These are phyloP conservation scores for Pouteria glomerata DNA, from an alignment of 148 eudicot species.

Conservation along the genomic window DNA sequence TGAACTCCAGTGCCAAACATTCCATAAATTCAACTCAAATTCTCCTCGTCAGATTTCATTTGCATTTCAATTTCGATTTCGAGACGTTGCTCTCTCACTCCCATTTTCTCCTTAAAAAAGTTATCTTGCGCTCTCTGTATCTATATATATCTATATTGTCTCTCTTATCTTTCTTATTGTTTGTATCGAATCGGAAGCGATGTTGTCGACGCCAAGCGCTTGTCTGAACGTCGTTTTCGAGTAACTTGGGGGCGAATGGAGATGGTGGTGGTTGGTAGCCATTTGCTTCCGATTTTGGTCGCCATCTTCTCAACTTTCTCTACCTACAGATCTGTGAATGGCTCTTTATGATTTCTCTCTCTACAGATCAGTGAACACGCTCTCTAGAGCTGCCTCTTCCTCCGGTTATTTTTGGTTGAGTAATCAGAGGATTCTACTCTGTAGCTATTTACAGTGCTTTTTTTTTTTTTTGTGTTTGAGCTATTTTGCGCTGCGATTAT, in stretches of 20 bases:
- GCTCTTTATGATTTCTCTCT: neutral
- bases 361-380: neutral
- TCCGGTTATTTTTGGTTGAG: neutral
- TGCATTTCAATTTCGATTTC: conserved; percentile 3
- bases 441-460: neutral
- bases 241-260: conserved; percentile 10
- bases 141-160: neutral
- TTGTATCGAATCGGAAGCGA: neutral
- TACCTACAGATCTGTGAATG: conserved; percentile 2
- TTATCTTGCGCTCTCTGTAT: neutral
- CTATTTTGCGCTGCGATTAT: too few relatives aligned
- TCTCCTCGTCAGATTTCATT: neutral
- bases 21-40: too few relatives aligned
- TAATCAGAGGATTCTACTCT: neutral
- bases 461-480: too few relatives aligned
- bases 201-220: too few relatives aligned
- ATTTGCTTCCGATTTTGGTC: conserved; percentile 2
- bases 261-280: conserved; percentile 15
- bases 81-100: conserved; percentile 5
- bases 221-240: neutral
- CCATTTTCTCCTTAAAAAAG: too few relatives aligned
- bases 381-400: neutral
- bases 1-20: too few relatives aligned
- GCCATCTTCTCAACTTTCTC: conserved; percentile 7
- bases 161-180: neutral